Evolutionary conservation across 2,329 filamentous ascomycete genomes (phyloP), one percentile per base, ranked within the genome.

Genomic region (Macrophomina tecta): DNA sequence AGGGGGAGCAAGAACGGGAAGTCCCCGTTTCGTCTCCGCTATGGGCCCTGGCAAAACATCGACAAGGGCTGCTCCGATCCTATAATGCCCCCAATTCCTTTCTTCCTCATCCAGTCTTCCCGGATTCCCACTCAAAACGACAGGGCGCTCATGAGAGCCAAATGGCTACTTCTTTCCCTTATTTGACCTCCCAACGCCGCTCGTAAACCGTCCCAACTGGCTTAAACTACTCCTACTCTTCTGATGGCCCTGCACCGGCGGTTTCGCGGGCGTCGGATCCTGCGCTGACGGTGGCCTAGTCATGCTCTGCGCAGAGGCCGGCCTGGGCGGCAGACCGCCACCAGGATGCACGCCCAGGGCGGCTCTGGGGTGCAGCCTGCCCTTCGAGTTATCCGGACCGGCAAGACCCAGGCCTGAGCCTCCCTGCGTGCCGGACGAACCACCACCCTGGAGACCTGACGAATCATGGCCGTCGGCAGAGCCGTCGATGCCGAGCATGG

Each of bases 211-310:
- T 5, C 81, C 81, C 11, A 84, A 69, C 66, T 81, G 78, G 49
- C 79, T 79, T 67, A 83, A 71, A 70, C 80, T 80, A n/a, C 76
- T 77, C 71, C 79, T 73, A 32, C 75, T 69, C 67, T 78, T 79
- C 60, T 77, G 77, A 16, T 74, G 75, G 32, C 65, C 70, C 71
- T 18, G 73, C 71, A 49, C 74, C 71, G 9, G 58, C 11, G 58
- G 58, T 12, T 71, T 70, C 23, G 14, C 34, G 9, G 58, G 72
- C 7, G 68, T 68, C 36, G 73, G 9, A 18, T 68, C 70, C 4
- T 68, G 51, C 53, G 67, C 69, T 68, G 75, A 77, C 1, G 72
- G 69, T 12, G 74, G 74, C 5, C 67, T 63, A 28, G 58, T 40
- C 46, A 56, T 46, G 48, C 65, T 64, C 12, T 62, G 48, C 12